Base-by-base conservation (phyloP, 2,329 filamentous ascomycete species). In the Fusarium nelsonii region DNA sequence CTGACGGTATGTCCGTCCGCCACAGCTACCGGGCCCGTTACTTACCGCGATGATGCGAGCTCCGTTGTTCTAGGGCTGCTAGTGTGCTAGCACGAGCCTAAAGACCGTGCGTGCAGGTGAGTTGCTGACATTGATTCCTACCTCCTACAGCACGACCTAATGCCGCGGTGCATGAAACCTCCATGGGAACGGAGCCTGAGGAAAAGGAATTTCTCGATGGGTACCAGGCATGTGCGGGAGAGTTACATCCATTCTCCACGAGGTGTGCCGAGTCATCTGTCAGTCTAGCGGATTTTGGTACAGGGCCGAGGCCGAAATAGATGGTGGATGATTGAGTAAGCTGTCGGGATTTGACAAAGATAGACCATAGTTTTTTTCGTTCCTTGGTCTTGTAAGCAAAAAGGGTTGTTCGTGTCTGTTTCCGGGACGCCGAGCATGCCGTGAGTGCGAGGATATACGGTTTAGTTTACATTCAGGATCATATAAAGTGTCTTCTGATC, bases 191-290 rank as follows among this genome's bases (percentile, higher is more conserved):
- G 30, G 30, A 30, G 8, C 8, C 18, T 16, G 39, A 20, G 39
- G 39, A 23, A 20, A 23, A 41, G 23, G 33, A 51, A 64, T 59
- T 37, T 68, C 43, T 64, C 52, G 58, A 53, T 60, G 65, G 53
- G 23, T 41, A 16, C 44, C 45, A 34, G 45, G 7, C 48, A 39
- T n/a, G 37, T n/a, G 49, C 39, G 63, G 43, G 48, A 58, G 50
- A 51, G 51, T 56, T 41, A 56, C 56, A 69, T 60, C 11, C 46
- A 49, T 55, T 26, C 56, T n/a, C 60, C 49, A 65, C 63, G 60
- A 45, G 39, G 51, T 70, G 51, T 70, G 43, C 58, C 50, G 67
- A 65, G 68, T 70, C 67, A 70, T 60, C 56, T 58, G 65, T 53
- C 45, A 52, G 65, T 44, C 32, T 64, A 34, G 45, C 63, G 67